Base-by-base conservation (phyloP, 2,329 filamentous ascomycete species). In the Zopfia rhizophila region DNA sequence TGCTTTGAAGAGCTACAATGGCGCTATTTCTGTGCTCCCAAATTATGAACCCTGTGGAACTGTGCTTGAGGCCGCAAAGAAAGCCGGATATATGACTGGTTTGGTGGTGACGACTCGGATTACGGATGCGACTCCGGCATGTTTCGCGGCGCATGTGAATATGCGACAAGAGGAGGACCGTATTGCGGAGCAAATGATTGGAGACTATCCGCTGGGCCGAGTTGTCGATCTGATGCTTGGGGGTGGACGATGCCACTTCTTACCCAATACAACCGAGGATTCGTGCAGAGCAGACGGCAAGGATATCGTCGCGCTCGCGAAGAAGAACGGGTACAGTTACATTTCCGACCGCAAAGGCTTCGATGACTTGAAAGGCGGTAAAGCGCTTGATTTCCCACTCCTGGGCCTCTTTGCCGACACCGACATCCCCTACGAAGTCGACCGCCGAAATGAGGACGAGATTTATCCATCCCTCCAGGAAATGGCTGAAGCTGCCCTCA, bases 41-140 rank as follows among this genome's bases (percentile, higher is more conserved):
- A 87, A 95, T 71, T 85, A 89, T 58, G 84, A 85, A 21, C 91
- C 94, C 4, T 99, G 94, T 70, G 94, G 93, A 6, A 96, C 92
- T 13, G 91, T 89, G 27, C 82, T 99, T 40, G 94, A 99, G 76
- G 94, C 94, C 3, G 94, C 94, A 25, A 96, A 97, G 75, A 84
- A 85, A 59, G 89, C 90, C 7, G 94, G 94, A 11, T 97, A 97
- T 69, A 87, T 86, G 74, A 99, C 94, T 2, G 94, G 94, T 0
- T 74, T 99, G 55, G 94, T 97, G 2, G 94, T 97, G 21, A 99
- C 94, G 1, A 99, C 94, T 0, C 85, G 93, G 51, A 85, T 97
- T 51, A 97, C 94, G 3, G 94, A 99, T 75, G 94, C 94, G 3
- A 99, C 94, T 2, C 94, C 94, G 1, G 94, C 94, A 2, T 96